These are phyloP conservation scores for Candida berthetii DNA, from an alignment of 805 yeast genomes.

Conservation along the genomic window DNA sequence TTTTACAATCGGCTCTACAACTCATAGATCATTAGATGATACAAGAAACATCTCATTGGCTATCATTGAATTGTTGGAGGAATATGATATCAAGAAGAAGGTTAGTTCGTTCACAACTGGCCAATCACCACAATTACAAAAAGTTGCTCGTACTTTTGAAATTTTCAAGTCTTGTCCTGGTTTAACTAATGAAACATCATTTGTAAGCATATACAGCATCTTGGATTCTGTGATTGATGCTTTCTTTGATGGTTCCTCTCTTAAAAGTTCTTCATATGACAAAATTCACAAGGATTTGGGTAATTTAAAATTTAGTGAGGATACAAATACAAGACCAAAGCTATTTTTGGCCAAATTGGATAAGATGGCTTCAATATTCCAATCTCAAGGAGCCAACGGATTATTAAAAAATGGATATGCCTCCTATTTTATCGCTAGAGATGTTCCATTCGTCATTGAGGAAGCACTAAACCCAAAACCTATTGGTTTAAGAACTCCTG, in stretches of 20 bases:
- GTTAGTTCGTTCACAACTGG: not conserved
- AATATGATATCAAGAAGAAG: not conserved
- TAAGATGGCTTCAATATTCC: not conserved
- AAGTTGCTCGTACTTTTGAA: not conserved
- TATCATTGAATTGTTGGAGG: not conserved
- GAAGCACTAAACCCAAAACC: not conserved
- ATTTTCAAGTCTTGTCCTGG: not conserved
- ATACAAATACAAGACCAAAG: not conserved
- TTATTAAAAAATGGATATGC: no score
- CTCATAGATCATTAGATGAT: not conserved
- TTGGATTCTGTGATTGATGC: not conserved
- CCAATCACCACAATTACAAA: not conserved
- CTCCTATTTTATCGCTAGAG: no score
- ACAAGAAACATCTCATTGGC: not conserved
- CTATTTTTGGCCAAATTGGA: not conserved
- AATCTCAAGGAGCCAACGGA: no score
- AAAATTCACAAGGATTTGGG: not conserved
- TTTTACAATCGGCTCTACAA: not conserved
- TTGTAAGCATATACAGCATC: not conserved
- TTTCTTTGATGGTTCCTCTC: not conserved
- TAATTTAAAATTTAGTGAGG: not conserved
- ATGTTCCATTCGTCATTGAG: not conserved
- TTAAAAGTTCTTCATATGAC: not conserved
- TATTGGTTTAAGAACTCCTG: not conserved
- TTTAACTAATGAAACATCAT: not conserved